These are phyloP conservation scores for Xylaria polymorpha DNA, from an alignment of 2,329 filamentous ascomycete genomes.

Conservation along the genomic window DNA sequence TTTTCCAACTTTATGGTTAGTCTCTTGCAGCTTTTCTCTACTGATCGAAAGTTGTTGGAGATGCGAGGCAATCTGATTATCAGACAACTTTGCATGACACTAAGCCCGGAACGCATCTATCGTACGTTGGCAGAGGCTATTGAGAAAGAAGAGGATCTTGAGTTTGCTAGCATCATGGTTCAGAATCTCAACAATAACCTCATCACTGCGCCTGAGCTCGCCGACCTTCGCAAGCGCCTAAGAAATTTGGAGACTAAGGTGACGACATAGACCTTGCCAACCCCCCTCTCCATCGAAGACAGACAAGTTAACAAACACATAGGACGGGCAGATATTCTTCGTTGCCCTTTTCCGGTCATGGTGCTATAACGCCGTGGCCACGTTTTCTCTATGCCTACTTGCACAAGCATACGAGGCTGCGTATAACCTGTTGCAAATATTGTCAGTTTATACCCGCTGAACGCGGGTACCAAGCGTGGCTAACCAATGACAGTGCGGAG, in stretches of 20 bases:
- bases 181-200: conserved; percentile 99
- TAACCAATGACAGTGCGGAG: conserved; percentile 75
- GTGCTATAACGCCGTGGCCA: conserved; percentile 98
- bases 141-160: conserved; percentile 96
- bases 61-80: conserved; percentile 96
- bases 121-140: conserved; percentile 95
- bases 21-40: conserved; percentile 92
- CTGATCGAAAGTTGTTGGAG: conserved; percentile 89
- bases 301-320: conserved; percentile 32
- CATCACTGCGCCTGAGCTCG: conserved; percentile 93
- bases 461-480: conserved; percentile 7
- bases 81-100: conserved; percentile 88
- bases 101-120: conserved; percentile 96
- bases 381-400: conserved; percentile 93
- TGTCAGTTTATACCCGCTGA: conserved; percentile 65
- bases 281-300: background rate
- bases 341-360: conserved; percentile 94
- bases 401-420: conserved; percentile 98
- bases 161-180: conserved; percentile 99
- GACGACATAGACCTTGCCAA: conserved; percentile 40
- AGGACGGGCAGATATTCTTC: conserved; percentile 96
- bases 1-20: conserved; percentile 99
- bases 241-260: conserved; percentile 90
- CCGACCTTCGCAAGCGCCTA: conserved; percentile 88
- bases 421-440: conserved; percentile 94